These are phyloP conservation scores for Epichloe aotearoae DNA, from an alignment of 2,329 filamentous ascomycete genomes.

Conservation along the genomic window DNA sequence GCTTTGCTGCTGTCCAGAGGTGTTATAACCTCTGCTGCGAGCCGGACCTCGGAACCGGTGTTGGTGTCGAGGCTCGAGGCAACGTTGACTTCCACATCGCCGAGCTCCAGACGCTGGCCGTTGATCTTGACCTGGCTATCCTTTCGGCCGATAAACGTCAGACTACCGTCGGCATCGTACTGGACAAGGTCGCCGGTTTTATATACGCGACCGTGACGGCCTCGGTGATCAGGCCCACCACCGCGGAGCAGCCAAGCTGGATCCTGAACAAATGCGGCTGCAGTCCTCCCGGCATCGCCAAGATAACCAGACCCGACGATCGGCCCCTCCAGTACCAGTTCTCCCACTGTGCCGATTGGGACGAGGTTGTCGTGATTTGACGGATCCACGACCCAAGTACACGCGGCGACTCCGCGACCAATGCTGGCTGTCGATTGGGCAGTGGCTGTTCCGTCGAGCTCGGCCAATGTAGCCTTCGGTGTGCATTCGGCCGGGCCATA, in stretches of 20 bases:
- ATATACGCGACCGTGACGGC: slow-evolving; percentile 7
- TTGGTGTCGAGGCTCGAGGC: background rate
- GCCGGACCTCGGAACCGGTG: background rate
- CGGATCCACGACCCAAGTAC: slow-evolving; percentile 14
- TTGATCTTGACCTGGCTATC: slow-evolving; percentile 43
- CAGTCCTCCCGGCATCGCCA: slow-evolving; percentile 10
- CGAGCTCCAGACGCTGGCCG: slow-evolving; percentile 20
- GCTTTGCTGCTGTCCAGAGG: slow-evolving; percentile 1
- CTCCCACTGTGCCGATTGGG: slow-evolving; percentile 12
- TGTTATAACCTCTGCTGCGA: slow-evolving; percentile 5
- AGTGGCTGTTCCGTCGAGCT: background rate
- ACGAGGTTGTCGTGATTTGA: slow-evolving; percentile 10
- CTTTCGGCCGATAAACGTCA: slow-evolving; percentile 33
- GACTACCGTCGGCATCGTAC: slow-evolving; percentile 19
- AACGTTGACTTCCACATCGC: slow-evolving; percentile 4
- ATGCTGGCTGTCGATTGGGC: background rate
- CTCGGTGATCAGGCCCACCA: slow-evolving; percentile 11
- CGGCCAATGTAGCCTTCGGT: slow-evolving; percentile 1
- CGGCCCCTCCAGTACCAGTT: slow-evolving; percentile 16
- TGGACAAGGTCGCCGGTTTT: slow-evolving; percentile 14
- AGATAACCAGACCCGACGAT: slow-evolving; percentile 14
- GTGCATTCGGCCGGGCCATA: slow-evolving; percentile 10
- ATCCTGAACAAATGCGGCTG: slow-evolving; percentile 12
- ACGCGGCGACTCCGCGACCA: slow-evolving; percentile 3
- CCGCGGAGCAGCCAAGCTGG: slow-evolving; percentile 10